Conservation (phyloP, 371 early-diverging fungal species). For the Mucor racemosus region DNA sequence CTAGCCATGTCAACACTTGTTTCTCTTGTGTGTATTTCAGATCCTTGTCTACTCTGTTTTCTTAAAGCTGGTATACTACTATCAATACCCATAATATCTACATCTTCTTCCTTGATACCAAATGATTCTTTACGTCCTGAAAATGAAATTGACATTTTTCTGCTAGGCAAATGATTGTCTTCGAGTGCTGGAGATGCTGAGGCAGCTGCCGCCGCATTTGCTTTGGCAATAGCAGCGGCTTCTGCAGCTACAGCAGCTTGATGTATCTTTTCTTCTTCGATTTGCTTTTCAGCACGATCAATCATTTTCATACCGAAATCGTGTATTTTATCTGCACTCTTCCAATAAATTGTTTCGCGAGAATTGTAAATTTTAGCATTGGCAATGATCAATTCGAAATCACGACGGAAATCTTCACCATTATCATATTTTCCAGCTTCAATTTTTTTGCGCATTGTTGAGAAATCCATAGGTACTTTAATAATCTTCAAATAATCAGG, state of each 20-base stretch:
- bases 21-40: constrained; percentile 29
- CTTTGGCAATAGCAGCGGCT: not conserved
- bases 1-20: constrained; percentile 33
- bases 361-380: constrained; percentile 81
- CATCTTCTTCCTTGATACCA: constrained; percentile 49
- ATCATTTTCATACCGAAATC: constrained; percentile 62
- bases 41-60: constrained; percentile 36
- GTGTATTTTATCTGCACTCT: constrained; percentile 69
- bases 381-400: constrained; percentile 68
- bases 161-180: constrained; percentile 9
- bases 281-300: constrained; percentile 60
- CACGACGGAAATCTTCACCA: constrained; percentile 62
- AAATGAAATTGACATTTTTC: constrained; percentile 26
- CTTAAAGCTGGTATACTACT: constrained; percentile 29
- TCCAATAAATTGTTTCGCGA: constrained; percentile 73
- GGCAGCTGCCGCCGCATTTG: constrained; percentile 21
- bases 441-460: constrained; percentile 68
- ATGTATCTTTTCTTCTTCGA: constrained; percentile 44
- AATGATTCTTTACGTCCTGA: constrained; percentile 24
- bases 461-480: constrained; percentile 74
- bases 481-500: constrained; percentile 79
- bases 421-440: constrained; percentile 48
- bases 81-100: constrained; percentile 59
- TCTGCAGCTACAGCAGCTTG: constrained; percentile 25
- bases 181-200: not conserved